Percentiles rank a stretch among this genome's conserved stretches.
phyloP scores from a whole-genome alignment of 1,139 yeast genomes.

The Candida sojae region DNA sequence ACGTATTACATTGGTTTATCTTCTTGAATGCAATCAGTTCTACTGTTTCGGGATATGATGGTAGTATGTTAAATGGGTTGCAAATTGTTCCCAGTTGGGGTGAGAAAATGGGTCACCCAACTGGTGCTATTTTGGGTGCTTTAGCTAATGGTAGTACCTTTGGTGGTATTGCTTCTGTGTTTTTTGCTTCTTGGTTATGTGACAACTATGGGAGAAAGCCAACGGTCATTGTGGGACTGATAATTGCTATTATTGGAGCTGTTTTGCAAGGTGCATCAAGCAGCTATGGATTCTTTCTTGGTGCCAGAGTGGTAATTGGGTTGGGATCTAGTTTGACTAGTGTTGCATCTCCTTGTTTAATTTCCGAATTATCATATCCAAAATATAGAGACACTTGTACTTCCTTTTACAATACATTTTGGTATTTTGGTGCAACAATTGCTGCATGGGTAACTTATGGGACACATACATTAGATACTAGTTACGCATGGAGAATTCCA shows the following conservation, averaged over 20 bases:
- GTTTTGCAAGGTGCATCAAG: constrained; percentile 45
- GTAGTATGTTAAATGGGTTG: constrained; percentile 52
- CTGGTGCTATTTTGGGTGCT: constrained; percentile 47
- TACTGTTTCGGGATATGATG: constrained; percentile 54
- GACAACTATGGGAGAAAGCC: constrained; percentile 37
- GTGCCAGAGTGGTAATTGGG: constrained; percentile 42
- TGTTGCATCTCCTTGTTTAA: constrained; percentile 40
- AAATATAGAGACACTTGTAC: constrained; percentile 50
- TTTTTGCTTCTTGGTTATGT: constrained; percentile 23
- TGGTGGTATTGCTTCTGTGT: constrained; percentile 22
- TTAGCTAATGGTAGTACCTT: constrained; percentile 35
- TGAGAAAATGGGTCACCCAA: constrained; percentile 37
- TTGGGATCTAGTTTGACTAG: constrained; percentile 38
- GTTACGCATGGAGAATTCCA: constrained; percentile 47
- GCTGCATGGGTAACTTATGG: constrained; percentile 60
- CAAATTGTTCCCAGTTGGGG: constrained; percentile 44
- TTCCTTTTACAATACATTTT: constrained; percentile 48
- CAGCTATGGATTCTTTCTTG: constrained; percentile 40
- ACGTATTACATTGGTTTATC: constrained; percentile 34
- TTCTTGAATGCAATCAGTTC: constrained; percentile 44
- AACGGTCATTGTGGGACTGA: constrained; percentile 28
- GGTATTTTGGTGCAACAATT: constrained; percentile 54
- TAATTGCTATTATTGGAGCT: constrained; percentile 34
- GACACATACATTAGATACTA: constrained; percentile 30
- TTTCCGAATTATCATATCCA: constrained; percentile 48